Conservation (phyloP, 805 yeast species). For the Trichomonascus vanleenenianus region DNA sequence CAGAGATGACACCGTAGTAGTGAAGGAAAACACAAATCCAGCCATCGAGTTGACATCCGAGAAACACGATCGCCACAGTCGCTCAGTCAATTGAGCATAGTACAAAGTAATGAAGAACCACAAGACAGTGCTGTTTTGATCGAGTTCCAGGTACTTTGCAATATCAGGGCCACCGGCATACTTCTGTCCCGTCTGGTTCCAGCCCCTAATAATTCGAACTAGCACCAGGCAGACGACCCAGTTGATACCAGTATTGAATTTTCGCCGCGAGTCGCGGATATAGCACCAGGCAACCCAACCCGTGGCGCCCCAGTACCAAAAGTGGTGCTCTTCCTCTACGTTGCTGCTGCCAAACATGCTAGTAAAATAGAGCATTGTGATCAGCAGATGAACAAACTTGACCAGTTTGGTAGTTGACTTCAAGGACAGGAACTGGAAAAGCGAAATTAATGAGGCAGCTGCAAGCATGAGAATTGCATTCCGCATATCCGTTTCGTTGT, state of each 20-base stretch:
- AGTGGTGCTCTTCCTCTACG: slow-evolving; percentile 92
- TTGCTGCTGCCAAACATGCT: slow-evolving; percentile 80
- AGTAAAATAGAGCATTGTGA: slow-evolving; percentile 36
- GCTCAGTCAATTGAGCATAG: slow-evolving; percentile 23
- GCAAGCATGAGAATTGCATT: slow-evolving; percentile 10
- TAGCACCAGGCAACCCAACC: slow-evolving; percentile 26
- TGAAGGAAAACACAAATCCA: slow-evolving; percentile 40
- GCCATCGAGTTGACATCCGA: slow-evolving; percentile 23
- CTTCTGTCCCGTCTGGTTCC: slow-evolving; percentile 91
- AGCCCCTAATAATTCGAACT: slow-evolving; percentile 60
- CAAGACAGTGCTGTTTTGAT: slow-evolving; percentile 23
- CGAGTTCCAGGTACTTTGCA: slow-evolving; percentile 34
- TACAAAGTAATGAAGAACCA: slow-evolving; percentile 46
- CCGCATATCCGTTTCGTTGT: slow-evolving; percentile 46
- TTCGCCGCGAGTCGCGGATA: slow-evolving; percentile 16
- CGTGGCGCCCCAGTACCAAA: slow-evolving; percentile 80
- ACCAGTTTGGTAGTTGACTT: neutral
- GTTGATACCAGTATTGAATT: slow-evolving; percentile 15
- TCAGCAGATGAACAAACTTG: slow-evolving; percentile 18
- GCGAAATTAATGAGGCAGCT: slow-evolving; percentile 26
- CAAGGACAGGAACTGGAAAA: slow-evolving; percentile 14
- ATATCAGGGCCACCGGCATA: slow-evolving; percentile 45
- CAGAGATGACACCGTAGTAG: slow-evolving; percentile 39
- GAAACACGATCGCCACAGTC: slow-evolving; percentile 19
- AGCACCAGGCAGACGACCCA: slow-evolving; percentile 26